Base-by-base conservation (phyloP, 495 filamentous ascomycete species). In the Geoglossum glabrum region DNA sequence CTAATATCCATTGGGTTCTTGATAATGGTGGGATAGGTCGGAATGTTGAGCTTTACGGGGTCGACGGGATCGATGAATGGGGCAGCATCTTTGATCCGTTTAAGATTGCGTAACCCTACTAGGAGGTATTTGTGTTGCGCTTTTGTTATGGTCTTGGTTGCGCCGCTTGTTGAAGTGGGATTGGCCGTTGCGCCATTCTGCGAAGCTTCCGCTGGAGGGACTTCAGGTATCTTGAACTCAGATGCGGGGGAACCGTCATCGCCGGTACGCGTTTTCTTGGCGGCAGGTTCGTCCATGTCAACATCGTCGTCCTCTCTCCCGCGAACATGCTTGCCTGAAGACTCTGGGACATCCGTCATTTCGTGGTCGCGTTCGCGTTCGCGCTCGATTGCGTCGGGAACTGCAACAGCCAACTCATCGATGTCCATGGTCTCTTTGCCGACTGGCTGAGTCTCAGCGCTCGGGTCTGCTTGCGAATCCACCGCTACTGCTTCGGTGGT, bases 31-130 rank as follows among this genome's bases (percentile, higher is more conserved):
- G 70, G 72, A 66, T 98, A 98, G 30, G 71, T 75, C 0, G 83
- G 84, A 38, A 87, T 82, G 55, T 81, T 82, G 57, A 86, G 63
- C 33, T 75, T 77, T 17, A 80, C 68, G 4, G 72, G 70, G 61
- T 90, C 80, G 5, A 98, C 92, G 0, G 93, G 83, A 43, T 80
- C 76, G 49, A 74, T 71, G 68, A 95, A 97, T 34, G 79, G 75
- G 4, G 69, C 68, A 13, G 89, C 81, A 59, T 81, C 79, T 64
- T 87, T 83, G 40, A 85, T 85, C 65, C 90, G 86, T 70, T 90
- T 92, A 49, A 88, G 70, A 60, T 82, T 85, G 27, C 79, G 79
- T 11, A 95, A 67, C 19, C 76, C 71, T 55, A 75, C 61, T 6
- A 72, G 55, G 19, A 83, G 62, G 51, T 72, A 76, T 58, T 76